phyloP scores from a whole-genome alignment of 2,329 filamentous ascomycete species.

The Uncinocarpus reesii region DNA sequence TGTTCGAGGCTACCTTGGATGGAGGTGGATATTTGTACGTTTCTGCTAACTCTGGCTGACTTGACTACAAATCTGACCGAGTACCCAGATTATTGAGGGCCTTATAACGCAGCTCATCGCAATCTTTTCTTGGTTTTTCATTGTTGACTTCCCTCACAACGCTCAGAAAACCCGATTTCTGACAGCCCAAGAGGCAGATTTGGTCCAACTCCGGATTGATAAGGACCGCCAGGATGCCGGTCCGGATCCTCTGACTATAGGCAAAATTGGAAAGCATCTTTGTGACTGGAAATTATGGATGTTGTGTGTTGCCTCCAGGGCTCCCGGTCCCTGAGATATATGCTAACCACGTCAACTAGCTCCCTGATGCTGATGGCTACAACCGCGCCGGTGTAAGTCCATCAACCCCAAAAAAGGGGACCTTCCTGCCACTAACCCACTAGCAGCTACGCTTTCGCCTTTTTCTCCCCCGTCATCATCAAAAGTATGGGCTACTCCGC shows the following conservation, averaged over 20 bases:
- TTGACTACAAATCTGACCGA: not conserved
- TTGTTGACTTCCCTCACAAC: constrained; percentile 56
- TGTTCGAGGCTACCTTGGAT: constrained; percentile 27
- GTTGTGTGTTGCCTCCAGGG: constrained; percentile 28
- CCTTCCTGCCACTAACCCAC: not conserved
- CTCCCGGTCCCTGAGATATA: not conserved
- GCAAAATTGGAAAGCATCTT: constrained; percentile 40
- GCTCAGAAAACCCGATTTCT: constrained; percentile 44
- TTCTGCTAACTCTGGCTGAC: not conserved
- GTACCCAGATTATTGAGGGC: constrained; percentile 30
- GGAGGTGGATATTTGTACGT: constrained; percentile 26
- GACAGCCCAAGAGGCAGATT: constrained; percentile 37
- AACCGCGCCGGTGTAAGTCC: constrained; percentile 11
- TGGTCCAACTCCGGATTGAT: constrained; percentile 38
- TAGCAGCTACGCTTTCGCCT: constrained; percentile 10
- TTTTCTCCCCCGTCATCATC: constrained; percentile 14
- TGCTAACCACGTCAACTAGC: constrained; percentile 10
- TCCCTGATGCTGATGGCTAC: constrained; percentile 13
- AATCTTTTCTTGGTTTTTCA: constrained; percentile 44
- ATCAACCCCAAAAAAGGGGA: not conserved
- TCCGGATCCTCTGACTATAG: constrained; percentile 40
- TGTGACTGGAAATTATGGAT: constrained; percentile 52
- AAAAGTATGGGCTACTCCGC: constrained; percentile 25
- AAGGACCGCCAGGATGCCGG: constrained; percentile 47
- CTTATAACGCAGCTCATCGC: constrained; percentile 46